Percentiles rank a stretch among this genome's conserved stretches.
Evolutionary conservation across 345 rosid species (phyloP).

Genomic region (Eucalyptus camaldulensis): DNA sequence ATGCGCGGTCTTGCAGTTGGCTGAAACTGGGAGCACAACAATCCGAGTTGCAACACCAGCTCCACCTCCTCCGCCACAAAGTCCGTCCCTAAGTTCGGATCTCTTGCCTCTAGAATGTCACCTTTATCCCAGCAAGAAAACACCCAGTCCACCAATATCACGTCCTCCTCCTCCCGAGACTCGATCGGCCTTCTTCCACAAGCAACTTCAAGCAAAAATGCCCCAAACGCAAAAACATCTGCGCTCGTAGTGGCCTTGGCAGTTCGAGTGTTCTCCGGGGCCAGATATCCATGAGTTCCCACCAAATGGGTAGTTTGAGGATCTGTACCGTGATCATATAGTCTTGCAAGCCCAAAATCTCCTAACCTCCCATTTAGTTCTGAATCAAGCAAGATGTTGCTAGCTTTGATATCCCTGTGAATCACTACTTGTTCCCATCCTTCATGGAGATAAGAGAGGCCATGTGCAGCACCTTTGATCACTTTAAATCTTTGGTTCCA

Average conservation of each 20-base stretch:
- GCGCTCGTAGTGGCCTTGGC: neutral
- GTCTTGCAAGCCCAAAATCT: neutral
- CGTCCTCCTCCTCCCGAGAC: neutral
- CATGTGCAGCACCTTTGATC: neutral
- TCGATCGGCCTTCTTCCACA: neutral
- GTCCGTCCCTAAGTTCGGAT: constrained; percentile 12
- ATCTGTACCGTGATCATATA: neutral
- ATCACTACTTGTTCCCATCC: neutral
- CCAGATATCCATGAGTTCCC: neutral
- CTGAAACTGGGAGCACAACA: constrained; percentile 37
- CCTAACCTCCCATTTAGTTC: neutral
- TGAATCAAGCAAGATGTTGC: neutral
- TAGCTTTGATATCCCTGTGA: neutral
- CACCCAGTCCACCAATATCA: neutral
- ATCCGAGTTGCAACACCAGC: constrained; percentile 44
- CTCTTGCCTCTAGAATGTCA: neutral
- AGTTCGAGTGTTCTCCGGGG: neutral
- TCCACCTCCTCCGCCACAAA: constrained; percentile 27
- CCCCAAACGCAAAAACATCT: neutral
- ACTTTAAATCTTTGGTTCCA: neutral
- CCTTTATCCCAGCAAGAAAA: neutral
- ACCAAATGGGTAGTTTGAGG: neutral
- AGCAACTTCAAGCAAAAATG: neutral
- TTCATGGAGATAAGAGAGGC: neutral
- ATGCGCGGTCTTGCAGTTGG: constrained; percentile 43